phyloP scores from a whole-genome alignment of 2,329 filamentous ascomycete genomes.

The Graphilbum fragrans region DNA sequence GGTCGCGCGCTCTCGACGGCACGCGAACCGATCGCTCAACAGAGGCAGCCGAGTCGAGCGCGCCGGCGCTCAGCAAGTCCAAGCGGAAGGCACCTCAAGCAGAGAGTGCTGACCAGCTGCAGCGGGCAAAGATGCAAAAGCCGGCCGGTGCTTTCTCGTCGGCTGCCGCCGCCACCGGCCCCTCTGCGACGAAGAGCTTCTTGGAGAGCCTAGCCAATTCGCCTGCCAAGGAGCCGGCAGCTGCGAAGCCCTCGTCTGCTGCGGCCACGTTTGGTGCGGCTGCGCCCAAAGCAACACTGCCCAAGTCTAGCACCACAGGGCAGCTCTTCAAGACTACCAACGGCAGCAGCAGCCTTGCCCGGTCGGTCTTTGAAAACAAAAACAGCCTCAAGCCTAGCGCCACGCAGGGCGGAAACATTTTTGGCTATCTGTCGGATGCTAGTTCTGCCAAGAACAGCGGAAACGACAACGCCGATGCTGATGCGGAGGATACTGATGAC shows the following conservation, averaged over 20 bases:
- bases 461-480: conserved; percentile 28
- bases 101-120: conserved; percentile 31
- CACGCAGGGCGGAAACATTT: conserved; percentile 40
- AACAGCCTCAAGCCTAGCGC: conserved; percentile 11
- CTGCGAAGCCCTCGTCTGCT: conserved; percentile 21
- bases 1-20: conserved; percentile 22
- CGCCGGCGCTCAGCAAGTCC: conserved; percentile 27
- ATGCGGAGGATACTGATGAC: conserved; percentile 22
- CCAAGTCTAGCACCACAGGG: neutral
- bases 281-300: neutral
- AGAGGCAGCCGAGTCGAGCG: conserved; percentile 17
- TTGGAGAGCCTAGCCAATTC: conserved; percentile 48
- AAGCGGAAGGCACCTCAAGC: conserved; percentile 39
- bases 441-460: conserved; percentile 43
- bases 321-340: conserved; percentile 8
- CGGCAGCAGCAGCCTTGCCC: conserved; percentile 23
- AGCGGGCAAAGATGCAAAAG: conserved; percentile 38
- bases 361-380: conserved; percentile 27
- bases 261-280: neutral
- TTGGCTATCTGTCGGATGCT: conserved; percentile 45
- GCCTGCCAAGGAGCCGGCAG: conserved; percentile 20
- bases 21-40: conserved; percentile 14
- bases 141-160: conserved; percentile 11
- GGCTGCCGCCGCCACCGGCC: conserved; percentile 14
- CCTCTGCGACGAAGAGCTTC: conserved; percentile 41